Percentiles rank a stretch among this genome's conserved stretches.
phyloP scores from a whole-genome alignment of 2,329 filamentous ascomycete species.

The Colletotrichum zoysiae region DNA sequence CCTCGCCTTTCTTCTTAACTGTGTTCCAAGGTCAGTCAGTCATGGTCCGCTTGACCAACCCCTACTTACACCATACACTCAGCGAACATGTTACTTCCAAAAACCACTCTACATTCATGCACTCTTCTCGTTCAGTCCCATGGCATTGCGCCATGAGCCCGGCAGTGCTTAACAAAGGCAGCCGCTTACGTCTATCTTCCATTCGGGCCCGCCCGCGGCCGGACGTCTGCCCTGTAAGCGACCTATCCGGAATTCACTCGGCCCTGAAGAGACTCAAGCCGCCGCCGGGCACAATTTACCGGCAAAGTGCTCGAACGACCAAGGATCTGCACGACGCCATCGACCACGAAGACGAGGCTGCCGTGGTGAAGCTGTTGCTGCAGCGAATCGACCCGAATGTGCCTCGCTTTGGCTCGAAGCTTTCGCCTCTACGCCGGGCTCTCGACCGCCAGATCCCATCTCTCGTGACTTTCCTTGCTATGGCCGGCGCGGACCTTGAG shows the following conservation, averaged over 20 bases:
- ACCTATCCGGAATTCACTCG: constrained; percentile 26
- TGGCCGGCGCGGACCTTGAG: constrained; percentile 45
- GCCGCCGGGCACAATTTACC: constrained; percentile 30
- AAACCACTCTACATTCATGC: constrained; percentile 40
- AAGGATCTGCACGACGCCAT: constrained; percentile 46
- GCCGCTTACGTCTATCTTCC: constrained; percentile 33
- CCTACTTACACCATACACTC: neutral
- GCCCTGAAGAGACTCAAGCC: constrained; percentile 36
- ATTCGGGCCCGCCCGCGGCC: constrained; percentile 27
- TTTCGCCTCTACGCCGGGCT: constrained; percentile 44
- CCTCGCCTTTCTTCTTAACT: constrained; percentile 39
- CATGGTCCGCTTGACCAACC: neutral
- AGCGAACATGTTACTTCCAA: constrained; percentile 39
- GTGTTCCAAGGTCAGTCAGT: constrained; percentile 35
- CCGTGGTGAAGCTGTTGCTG: constrained; percentile 44
- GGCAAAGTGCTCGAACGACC: constrained; percentile 36
- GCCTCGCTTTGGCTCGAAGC: constrained; percentile 32
- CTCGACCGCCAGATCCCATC: constrained; percentile 42
- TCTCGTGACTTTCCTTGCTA: constrained; percentile 43
- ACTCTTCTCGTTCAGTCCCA: constrained; percentile 32
- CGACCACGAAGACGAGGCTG: constrained; percentile 42
- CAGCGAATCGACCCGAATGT: constrained; percentile 44
- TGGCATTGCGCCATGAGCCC: constrained; percentile 40
- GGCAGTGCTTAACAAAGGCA: constrained; percentile 40
- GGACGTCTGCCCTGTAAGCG: constrained; percentile 16